Percentiles rank a stretch among this genome's conserved stretches.
These are phyloP conservation scores for Cercophora newfieldiana DNA, from an alignment of 495 filamentous ascomycete species.

Conservation along the genomic window DNA sequence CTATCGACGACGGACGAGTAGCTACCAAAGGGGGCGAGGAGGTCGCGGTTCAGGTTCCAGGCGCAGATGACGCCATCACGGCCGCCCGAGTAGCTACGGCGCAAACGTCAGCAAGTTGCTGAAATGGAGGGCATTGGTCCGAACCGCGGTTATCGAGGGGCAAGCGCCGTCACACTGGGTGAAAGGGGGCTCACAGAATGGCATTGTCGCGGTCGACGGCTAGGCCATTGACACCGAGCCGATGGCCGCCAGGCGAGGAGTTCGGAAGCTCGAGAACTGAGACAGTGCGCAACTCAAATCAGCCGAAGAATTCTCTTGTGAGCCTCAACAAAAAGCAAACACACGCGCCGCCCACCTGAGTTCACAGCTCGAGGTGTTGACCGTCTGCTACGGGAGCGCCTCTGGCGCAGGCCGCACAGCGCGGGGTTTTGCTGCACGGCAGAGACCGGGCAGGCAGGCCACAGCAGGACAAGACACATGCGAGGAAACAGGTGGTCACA, in stretches of 20 bases:
- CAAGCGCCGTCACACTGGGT: conserved; percentile 27
- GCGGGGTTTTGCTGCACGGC: conserved; percentile 23
- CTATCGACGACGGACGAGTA: conserved; percentile 37
- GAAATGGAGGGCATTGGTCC: background rate
- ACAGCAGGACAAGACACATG: conserved; percentile 1
- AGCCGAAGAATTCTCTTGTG: background rate
- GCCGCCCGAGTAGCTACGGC: conserved; percentile 85
- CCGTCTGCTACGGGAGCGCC: background rate
- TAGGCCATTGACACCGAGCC: conserved; percentile 91
- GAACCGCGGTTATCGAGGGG: background rate
- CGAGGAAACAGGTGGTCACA: conserved; percentile 26
- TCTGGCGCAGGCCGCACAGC: background rate
- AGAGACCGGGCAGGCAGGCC: conserved; percentile 3
- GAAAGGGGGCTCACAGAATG: conserved; percentile 68
- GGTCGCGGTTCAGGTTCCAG: conserved; percentile 71
- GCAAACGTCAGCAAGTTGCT: background rate
- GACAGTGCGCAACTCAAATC: conserved; percentile 5
- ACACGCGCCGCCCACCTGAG: background rate
- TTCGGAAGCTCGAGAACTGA: conserved; percentile 92
- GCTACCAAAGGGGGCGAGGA: conserved; percentile 41
- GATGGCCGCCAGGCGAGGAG: conserved; percentile 80
- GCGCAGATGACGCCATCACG: conserved; percentile 95
- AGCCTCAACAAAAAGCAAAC: background rate
- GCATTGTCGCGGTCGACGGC: conserved; percentile 80
- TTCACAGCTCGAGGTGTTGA: background rate